These are phyloP conservation scores for Leptographium wingfieldii DNA, from an alignment of 2,329 filamentous ascomycete species.

Conservation along the genomic window DNA sequence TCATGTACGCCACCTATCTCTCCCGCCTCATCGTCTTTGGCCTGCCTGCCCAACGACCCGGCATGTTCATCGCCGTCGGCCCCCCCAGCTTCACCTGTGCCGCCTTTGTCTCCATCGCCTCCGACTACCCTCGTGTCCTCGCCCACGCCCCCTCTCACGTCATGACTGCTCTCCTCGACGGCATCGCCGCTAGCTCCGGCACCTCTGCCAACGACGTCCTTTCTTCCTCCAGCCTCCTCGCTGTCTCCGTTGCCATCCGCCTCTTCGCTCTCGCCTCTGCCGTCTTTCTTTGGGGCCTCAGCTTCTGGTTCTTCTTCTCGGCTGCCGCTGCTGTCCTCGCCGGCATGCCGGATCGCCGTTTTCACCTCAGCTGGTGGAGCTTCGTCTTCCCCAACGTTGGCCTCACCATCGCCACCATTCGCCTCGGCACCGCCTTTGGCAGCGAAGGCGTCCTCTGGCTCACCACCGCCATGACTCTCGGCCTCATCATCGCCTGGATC, in stretches of 20 bases:
- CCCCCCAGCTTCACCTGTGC: constrained; percentile 36
- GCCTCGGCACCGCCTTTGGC: constrained; percentile 38
- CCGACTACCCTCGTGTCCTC: constrained; percentile 20
- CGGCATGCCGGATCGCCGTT: constrained; percentile 21
- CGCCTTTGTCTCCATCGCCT: constrained; percentile 20
- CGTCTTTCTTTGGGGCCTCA: constrained; percentile 53
- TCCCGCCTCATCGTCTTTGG: constrained; percentile 43
- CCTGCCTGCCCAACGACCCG: constrained; percentile 43
- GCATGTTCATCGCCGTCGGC: constrained; percentile 53
- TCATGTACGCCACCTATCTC: constrained; percentile 49
- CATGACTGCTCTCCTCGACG: constrained; percentile 12
- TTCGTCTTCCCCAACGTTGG: constrained; percentile 56
- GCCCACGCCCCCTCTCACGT: neutral
- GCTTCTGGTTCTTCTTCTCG: constrained; percentile 44
- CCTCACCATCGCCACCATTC: constrained; percentile 46
- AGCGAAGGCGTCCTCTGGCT: constrained; percentile 41
- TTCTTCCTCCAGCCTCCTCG: neutral
- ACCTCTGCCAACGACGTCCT: neutral
- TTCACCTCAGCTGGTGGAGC: constrained; percentile 44
- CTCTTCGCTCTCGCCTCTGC: constrained; percentile 26
- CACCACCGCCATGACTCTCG: constrained; percentile 40
- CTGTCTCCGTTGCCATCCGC: constrained; percentile 13
- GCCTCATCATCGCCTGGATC: constrained; percentile 42
- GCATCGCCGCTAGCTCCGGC: neutral
- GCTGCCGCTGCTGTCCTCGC: constrained; percentile 30